Conservation (phyloP, 176 grass and related monocot genomes). For the Pontederia paniculata region DNA sequence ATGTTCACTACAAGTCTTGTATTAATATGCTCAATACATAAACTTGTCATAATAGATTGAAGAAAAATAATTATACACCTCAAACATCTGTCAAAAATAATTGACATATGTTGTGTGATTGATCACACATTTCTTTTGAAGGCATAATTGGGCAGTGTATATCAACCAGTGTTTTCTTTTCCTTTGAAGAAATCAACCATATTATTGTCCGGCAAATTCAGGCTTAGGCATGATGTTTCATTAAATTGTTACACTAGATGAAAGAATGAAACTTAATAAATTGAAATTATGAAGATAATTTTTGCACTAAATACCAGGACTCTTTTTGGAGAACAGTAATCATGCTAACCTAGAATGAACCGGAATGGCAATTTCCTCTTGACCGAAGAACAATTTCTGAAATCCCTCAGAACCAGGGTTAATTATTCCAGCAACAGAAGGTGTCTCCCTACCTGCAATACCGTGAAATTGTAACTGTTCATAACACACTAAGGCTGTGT, state of each 20-base stretch:
- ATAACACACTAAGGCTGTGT: too few species aligned
- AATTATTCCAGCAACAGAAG: slow-evolving; percentile 97
- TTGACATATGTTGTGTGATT: too few species aligned
- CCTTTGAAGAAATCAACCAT: too few species aligned
- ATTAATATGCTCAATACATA: too few species aligned
- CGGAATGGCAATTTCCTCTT: slow-evolving; percentile 99
- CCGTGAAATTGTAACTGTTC: too few species aligned
- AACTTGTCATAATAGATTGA: too few species aligned
- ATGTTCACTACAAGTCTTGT: too few species aligned
- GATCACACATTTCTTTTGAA: too few species aligned
- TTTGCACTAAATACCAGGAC: background rate
- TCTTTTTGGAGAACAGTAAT: background rate
- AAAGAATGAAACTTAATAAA: background rate
- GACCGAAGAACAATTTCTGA: slow-evolving; percentile 98
- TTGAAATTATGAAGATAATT: slow-evolving; percentile 3
- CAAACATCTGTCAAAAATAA: too few species aligned
- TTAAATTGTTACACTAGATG: background rate
- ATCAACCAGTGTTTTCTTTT: too few species aligned
- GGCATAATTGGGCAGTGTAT: too few species aligned
- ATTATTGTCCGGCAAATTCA: background rate
- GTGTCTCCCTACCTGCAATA: slow-evolving; percentile 72
- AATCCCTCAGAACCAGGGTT: slow-evolving; percentile 98
- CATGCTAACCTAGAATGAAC: slow-evolving; percentile 63
- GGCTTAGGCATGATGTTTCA: background rate
- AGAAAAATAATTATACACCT: too few species aligned